These are phyloP conservation scores for Immersiella caudata DNA, from an alignment of 495 filamentous ascomycete species.

Conservation along the genomic window DNA sequence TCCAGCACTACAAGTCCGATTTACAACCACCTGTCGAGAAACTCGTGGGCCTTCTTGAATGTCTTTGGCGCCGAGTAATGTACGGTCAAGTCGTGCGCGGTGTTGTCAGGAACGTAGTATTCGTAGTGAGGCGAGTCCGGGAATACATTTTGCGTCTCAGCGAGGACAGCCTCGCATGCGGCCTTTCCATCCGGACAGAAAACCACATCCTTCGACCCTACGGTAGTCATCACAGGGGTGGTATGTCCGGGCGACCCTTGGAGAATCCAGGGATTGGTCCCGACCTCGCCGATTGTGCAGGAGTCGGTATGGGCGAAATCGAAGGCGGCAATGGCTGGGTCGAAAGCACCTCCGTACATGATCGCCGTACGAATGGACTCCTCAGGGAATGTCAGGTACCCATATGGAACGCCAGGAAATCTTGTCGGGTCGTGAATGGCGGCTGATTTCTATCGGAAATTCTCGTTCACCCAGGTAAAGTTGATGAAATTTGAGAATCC, in stretches of 20 bases:
- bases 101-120: not conserved
- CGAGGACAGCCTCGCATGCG: not conserved
- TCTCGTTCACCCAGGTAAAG: not conserved
- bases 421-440: not conserved
- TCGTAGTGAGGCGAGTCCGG: slow-evolving; percentile 6
- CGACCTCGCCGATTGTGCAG: slow-evolving; percentile 2
- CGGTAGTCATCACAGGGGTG: not conserved
- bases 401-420: not conserved
- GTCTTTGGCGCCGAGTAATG: slow-evolving; percentile 18
- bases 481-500: slow-evolving; percentile 16
- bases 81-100: slow-evolving; percentile 20
- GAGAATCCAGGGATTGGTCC: not conserved
- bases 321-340: not conserved
- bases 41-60: slow-evolving; percentile 5
- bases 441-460: not conserved
- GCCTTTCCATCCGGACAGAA: not conserved
- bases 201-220: not conserved
- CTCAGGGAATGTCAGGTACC: not conserved
- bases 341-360: not conserved
- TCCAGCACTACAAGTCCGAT: not conserved
- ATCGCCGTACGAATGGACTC: not conserved
- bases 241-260: not conserved
- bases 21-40: not conserved
- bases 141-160: not conserved
- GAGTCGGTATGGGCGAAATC: not conserved